Percentiles rank a stretch among this genome's conserved stretches.
Conservation (phyloP, 805 yeast genomes). For the Zygosaccharomyces bisporus region DNA sequence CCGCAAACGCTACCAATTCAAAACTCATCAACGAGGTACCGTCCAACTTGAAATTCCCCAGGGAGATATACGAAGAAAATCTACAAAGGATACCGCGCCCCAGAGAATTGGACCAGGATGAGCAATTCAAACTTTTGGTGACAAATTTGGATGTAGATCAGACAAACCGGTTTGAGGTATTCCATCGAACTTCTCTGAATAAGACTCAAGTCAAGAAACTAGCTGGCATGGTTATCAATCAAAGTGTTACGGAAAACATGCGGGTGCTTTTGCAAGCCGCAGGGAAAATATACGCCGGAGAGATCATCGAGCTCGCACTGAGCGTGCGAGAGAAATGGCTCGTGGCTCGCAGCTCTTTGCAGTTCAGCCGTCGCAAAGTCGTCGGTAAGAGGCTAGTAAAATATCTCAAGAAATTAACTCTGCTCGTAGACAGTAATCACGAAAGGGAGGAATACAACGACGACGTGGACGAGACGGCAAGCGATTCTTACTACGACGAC, state of each 20-base stretch:
- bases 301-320: conserved; percentile 76
- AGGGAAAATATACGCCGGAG: conserved; percentile 87
- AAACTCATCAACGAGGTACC: conserved; percentile 28
- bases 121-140: conserved; percentile 57
- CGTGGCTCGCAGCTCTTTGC: conserved; percentile 40
- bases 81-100: conserved; percentile 16
- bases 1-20: conserved; percentile 6
- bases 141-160: conserved; percentile 77
- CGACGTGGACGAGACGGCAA: conserved; percentile 30
- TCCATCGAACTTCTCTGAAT: conserved; percentile 70
- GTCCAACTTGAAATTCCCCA: conserved; percentile 23
- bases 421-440: conserved; percentile 18
- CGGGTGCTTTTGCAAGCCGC: conserved; percentile 81
- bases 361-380: conserved; percentile 42
- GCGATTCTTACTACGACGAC: conserved; percentile 32
- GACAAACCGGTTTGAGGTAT: conserved; percentile 81
- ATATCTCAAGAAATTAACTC: conserved; percentile 37
- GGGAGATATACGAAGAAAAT: conserved; percentile 26
- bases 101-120: conserved; percentile 46
- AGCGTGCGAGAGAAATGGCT: conserved; percentile 58
- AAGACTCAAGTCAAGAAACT: conserved; percentile 75
- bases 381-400: conserved; percentile 34
- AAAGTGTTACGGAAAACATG: conserved; percentile 72
- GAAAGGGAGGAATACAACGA: conserved; percentile 18
- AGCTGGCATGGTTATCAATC: conserved; percentile 74